Evolutionary conservation across 139 green algal genomes (phyloP).

Genomic region (Limnomonas spitsbergensis): DNA sequence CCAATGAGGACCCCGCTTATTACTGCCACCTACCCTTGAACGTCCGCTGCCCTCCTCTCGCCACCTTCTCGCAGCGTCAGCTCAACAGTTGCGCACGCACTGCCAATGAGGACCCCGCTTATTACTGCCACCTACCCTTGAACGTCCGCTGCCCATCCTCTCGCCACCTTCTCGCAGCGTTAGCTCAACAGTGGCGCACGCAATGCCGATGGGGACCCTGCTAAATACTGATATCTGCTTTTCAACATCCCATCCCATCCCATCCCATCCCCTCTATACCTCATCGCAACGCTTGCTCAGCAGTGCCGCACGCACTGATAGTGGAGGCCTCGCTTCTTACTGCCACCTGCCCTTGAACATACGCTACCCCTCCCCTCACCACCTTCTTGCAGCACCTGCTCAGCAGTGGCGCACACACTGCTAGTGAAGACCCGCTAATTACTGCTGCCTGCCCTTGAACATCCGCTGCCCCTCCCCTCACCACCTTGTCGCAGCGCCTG

Average conservation of each 20-base stretch:
- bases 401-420: neutral
- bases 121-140: constrained; percentile 22
- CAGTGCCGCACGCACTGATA: constrained; percentile 10
- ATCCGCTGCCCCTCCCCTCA: constrained; percentile 8
- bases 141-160: neutral
- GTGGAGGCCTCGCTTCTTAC: constrained; percentile 27
- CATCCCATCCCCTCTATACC: neutral
- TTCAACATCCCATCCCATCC: neutral
- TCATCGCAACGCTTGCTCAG: constrained; percentile 34
- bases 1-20: constrained; percentile 27
- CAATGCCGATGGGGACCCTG: constrained; percentile 8
- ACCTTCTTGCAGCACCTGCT: neutral
- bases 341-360: constrained; percentile 19
- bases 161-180: no score
- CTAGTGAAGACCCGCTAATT: constrained; percentile 11
- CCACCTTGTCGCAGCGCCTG: constrained; percentile 32
- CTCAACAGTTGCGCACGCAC: neutral
- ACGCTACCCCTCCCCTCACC: neutral
- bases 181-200: neutral
- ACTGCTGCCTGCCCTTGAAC: constrained; percentile 28
- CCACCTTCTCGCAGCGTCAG: no score
- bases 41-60: no score
- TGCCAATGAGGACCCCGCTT: neutral
- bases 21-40: constrained; percentile 23
- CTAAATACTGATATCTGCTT: constrained; percentile 32